Evolutionary conservation across 805 yeast species (phyloP), one percentile per base, ranked within the genome.

Genomic region (Danielozyma ontarioensis): DNA sequence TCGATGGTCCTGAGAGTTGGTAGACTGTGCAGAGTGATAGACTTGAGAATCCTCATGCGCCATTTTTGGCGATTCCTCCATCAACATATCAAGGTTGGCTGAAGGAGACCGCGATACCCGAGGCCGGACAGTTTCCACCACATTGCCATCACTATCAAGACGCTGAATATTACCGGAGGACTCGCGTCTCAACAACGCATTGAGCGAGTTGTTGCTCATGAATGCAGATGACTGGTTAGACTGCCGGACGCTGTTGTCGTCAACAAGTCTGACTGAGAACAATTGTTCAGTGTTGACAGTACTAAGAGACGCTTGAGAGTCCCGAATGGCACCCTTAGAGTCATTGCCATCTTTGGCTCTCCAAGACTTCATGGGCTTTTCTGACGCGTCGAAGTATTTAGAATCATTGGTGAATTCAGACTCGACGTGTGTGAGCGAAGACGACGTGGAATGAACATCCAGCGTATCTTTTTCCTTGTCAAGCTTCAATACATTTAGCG

Each of bases 231-330:
- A 54, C 27, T 41, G 51, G 19, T 48, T 42, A 19, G 68, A 62
- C 24, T 56, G 50, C 27, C 70, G 44, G 35, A 41, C 26, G n/a
- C 57, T 49, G 32, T 38, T 39, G 34, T 80, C 83, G 25, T 81
- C 83, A 3, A 83, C 87, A 27, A 87, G 66, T 48, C 87, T 73
- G 25, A 88, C 86, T 4, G 85, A 82, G 50, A 87, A 71, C 29
- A 88, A 70, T 52, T 86, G 90, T 32, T 81, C 85, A 1, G 96
- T 86, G 21, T 89, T 79, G 22, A 89, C 89, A 0, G 96, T 87
- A 17, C 87, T 88, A 36, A 83, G 49, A 0, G 96, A 84, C 25
- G 72, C 74, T 35, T 76, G 67, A 7, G 94, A 81, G 23, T 74
- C 78, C 53, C 90, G 74, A 81, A 80, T 48, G 60, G 72, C 40